phyloP scores from a whole-genome alignment of 129 eudicot genomes.

The Flaveria trinervia region DNA sequence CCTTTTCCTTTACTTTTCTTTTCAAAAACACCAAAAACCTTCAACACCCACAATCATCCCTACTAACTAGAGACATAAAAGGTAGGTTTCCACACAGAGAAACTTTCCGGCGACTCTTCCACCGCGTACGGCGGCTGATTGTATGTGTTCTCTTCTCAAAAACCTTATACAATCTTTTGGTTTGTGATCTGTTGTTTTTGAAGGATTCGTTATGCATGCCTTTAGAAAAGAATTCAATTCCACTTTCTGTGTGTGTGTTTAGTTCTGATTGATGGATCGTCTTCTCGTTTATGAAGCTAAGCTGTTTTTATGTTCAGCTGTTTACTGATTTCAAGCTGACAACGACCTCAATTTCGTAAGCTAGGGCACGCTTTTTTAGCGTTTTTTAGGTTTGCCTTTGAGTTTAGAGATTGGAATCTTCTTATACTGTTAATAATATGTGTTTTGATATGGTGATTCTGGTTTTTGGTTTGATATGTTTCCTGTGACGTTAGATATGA shows the following conservation, averaged over 20 bases:
- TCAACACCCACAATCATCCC: conserved; percentile 9
- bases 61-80: conserved; percentile 11
- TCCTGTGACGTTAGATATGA: neutral
- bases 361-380: conserved; percentile 17
- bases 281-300: conserved; percentile 11
- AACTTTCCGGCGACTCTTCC: neutral
- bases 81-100: conserved; percentile 10
- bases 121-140: conserved; percentile 11
- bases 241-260: neutral
- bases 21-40: conserved; percentile 8
- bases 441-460: neutral
- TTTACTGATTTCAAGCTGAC: conserved; percentile 25
- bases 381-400: neutral
- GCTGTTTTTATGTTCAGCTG: conserved; percentile 20
- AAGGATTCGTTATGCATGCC: neutral
- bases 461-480: neutral
- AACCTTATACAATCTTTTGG: conserved; percentile 1
- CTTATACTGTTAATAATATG: neutral
- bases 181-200: neutral
- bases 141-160: conserved; percentile 9
- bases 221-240: neutral
- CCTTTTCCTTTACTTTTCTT: neutral
- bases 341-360: neutral
- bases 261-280: neutral
- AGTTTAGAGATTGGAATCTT: neutral